These are phyloP conservation scores for Triticum dicoccoides DNA, from an alignment of 176 grass and related monocot genomes.

Conservation along the genomic window DNA sequence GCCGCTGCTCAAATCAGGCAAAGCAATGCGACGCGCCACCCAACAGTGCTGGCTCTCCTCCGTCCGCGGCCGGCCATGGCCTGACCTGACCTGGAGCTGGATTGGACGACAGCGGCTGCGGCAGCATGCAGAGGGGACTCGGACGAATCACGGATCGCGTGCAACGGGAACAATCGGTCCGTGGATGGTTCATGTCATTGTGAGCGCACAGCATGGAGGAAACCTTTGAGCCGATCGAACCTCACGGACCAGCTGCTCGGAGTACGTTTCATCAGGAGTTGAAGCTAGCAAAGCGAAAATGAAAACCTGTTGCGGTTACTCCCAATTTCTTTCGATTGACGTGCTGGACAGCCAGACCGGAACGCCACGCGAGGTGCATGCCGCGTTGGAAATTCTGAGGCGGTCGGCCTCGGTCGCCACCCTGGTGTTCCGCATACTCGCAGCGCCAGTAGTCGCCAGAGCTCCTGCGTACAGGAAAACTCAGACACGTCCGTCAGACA, in stretches of 20 bases:
- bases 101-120: not conserved
- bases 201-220: not conserved
- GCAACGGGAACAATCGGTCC: not conserved
- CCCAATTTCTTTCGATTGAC: too few species aligned
- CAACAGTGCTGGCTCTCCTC: not conserved
- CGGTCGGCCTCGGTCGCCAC: not conserved
- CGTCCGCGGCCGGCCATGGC: not conserved
- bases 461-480: not conserved
- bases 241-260: not conserved
- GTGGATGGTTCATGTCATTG: not conserved
- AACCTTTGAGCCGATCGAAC: not conserved
- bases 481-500: not conserved
- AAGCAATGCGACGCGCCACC: not conserved
- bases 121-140: not conserved
- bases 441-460: not conserved
- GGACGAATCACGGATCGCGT: not conserved
- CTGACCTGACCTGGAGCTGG: not conserved
- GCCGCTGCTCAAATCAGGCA: conserved; percentile 8
- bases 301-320: too few species aligned
- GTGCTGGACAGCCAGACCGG: not conserved
- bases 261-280: not conserved
- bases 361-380: not conserved
- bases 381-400: not conserved
- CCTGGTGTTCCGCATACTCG: too few species aligned
- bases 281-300: not conserved